These are phyloP conservation scores for Calocybe gangraenosa DNA, from an alignment of 768 basidiomycete genomes.

Conservation along the genomic window DNA sequence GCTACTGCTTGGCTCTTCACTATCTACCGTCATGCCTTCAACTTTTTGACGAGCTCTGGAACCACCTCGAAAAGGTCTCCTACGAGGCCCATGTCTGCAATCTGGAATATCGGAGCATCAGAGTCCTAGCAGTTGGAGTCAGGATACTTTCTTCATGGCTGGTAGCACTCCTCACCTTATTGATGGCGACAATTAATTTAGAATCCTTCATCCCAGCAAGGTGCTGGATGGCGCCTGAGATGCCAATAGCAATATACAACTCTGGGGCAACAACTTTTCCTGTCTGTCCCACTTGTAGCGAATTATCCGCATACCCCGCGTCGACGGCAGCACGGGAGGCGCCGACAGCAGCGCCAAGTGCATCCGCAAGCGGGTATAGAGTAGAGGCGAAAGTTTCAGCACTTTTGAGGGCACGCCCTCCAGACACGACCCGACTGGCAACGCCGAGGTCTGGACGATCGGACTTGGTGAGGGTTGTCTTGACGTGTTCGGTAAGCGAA, in stretches of 20 bases:
- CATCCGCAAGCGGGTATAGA: slow-evolving; percentile 90
- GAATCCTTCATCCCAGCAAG: slow-evolving; percentile 99
- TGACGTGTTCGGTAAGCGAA: slow-evolving; percentile 58
- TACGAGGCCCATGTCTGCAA: slow-evolving; percentile 93
- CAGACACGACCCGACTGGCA: slow-evolving; percentile 87
- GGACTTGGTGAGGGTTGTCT: slow-evolving; percentile 79
- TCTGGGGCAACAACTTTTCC: slow-evolving; percentile 98
- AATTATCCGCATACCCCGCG: slow-evolving; percentile 97
- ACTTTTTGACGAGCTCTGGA: slow-evolving; percentile 84
- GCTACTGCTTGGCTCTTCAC: too few species aligned
- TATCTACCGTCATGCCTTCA: slow-evolving; percentile 43
- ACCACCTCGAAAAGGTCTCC: slow-evolving; percentile 92
- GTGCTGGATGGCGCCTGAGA: slow-evolving; percentile 98
- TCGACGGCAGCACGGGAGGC: slow-evolving; percentile 99
- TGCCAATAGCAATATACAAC: slow-evolving; percentile 93
- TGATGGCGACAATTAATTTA: slow-evolving; percentile 96
- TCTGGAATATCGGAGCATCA: slow-evolving; percentile 98
- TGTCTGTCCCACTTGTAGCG: slow-evolving; percentile 97
- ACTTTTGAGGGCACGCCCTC: slow-evolving; percentile 92
- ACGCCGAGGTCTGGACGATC: slow-evolving; percentile 90
- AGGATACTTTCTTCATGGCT: slow-evolving; percentile 2
- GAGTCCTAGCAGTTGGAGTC: slow-evolving; percentile 58
- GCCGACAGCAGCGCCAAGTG: slow-evolving; percentile 91
- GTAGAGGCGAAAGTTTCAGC: slow-evolving; percentile 87
- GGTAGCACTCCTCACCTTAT: slow-evolving; percentile 61